Conservation (phyloP, 2,329 filamentous ascomycete species). For the Cyphellophora attinorum region DNA sequence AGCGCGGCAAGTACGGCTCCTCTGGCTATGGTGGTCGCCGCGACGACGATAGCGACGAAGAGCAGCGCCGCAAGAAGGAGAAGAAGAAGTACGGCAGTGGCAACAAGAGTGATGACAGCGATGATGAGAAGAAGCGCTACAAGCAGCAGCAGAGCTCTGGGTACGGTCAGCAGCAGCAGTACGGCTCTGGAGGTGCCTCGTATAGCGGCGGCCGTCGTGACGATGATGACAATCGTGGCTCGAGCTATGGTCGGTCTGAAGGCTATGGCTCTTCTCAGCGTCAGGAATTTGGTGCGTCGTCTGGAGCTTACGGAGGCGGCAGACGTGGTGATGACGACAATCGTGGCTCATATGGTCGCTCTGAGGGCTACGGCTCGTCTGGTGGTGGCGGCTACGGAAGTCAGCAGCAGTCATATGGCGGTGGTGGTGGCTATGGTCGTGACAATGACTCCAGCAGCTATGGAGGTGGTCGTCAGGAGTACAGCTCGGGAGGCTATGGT, state of each 20-base stretch:
- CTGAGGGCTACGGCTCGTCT: conserved; percentile 11
- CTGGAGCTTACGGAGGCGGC: too few species aligned
- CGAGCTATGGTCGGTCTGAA: conserved; percentile 9
- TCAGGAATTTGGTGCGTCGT: too few species aligned
- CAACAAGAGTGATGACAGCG: conserved; percentile 3
- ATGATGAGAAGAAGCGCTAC: conserved; percentile 4
- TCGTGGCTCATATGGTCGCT: conserved; percentile 7
- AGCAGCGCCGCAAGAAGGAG: conserved; percentile 2
- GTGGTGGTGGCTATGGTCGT: conserved; percentile 6
- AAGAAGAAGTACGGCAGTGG: conserved; percentile 2
- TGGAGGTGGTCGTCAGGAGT: conserved; percentile 2
- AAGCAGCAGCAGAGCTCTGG: conserved; percentile 5
- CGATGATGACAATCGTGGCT: conserved; percentile 10
- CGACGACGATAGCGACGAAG: conserved; percentile 5
- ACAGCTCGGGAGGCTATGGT: neutral
- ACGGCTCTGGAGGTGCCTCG: conserved; percentile 11
- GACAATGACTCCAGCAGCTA: conserved; percentile 6
- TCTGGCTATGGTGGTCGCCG: conserved; percentile 3
- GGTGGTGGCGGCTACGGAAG: conserved; percentile 4
- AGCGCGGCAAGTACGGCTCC: conserved; percentile 1
- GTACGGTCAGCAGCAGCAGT: conserved; percentile 12
- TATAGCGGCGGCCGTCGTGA: conserved; percentile 10
- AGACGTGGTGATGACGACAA: conserved; percentile 13
- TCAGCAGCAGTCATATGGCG: conserved; percentile 7
- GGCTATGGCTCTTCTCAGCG: too few species aligned